Evolutionary conservation across 768 basidiomycete species (phyloP), one percentile per base, ranked within the genome.

Genomic region (Leccinum longicurvipes): DNA sequence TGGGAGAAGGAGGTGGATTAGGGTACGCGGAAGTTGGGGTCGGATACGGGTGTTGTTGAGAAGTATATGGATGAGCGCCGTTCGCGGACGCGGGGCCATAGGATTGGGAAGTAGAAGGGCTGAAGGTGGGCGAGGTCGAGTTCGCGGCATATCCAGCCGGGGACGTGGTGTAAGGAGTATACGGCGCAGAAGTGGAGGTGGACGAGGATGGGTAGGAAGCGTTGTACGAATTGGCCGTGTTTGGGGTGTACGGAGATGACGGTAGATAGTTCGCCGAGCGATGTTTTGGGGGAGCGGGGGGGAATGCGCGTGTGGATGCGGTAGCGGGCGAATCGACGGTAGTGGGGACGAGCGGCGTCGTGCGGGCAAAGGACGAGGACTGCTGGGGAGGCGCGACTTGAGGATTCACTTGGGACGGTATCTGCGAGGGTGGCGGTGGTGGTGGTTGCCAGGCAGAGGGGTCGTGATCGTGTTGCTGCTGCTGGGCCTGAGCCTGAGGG

Each of bases 21-120:
- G 66, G 67, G 54, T 56, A 68, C 14, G 67, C 68, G 32, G 68
- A 68, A 15, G 68, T 66, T 28, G 66, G 67, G 8, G 67, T 64
- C 39, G 58, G 57, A 39, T 64, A 68, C 28, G 59, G 15, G 24
- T 59, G 58, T 15, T 60, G 36, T 9, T 36, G 63, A 42, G 64
- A 53, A 15, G 51, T n/a, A 31, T 63, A 68, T 21, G 61, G n/a
- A 17, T 60, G 14, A 14, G 57, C 11, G 12, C 45, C 23, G 45
- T 54, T 63, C 2, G 66, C 49, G 14, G 63, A 24, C 11, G 56
- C 44, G 19, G 59, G 50, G 41, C 29, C 24, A 34, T 66, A 70
- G 0, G 68, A 54, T 0, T 59, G 58, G 41, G 68, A 63, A 14
- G 63, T 59, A 47, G 61, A 56, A 24, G 59, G 63, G 11, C 55